Percentiles rank a stretch among this genome's conserved stretches.
These are phyloP conservation scores for Rhodotorula taiwanensis DNA, from an alignment of 768 basidiomycete species.

Conservation along the genomic window DNA sequence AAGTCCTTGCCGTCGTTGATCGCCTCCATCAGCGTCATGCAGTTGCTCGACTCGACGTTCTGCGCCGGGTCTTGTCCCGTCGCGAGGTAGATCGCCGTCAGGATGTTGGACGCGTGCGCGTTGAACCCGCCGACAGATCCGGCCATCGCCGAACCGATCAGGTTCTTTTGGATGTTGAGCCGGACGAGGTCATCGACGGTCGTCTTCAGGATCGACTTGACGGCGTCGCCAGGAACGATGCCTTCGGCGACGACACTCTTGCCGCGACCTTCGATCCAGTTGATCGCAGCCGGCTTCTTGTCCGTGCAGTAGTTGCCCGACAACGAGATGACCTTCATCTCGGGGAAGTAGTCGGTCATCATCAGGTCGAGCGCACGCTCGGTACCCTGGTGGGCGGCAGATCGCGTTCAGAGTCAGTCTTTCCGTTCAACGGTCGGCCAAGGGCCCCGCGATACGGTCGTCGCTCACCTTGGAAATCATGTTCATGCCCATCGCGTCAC, in stretches of 20 bases:
- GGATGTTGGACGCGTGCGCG: slow-evolving; percentile 94
- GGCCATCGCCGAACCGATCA: slow-evolving; percentile 96
- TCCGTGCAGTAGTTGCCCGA: slow-evolving; percentile 99
- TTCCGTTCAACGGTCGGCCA: neutral
- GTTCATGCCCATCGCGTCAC: slow-evolving; percentile 99
- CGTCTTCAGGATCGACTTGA: slow-evolving; percentile 88
- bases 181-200: slow-evolving; percentile 82
- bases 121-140: slow-evolving; percentile 97
- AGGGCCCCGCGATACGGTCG: no score
- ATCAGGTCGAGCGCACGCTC: slow-evolving; percentile 79
- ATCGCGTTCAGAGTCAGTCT: neutral
- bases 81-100: slow-evolving; percentile 90
- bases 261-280: slow-evolving; percentile 98
- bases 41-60: slow-evolving; percentile 96
- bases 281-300: slow-evolving; percentile 99
- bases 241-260: slow-evolving; percentile 98
- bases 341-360: slow-evolving; percentile 71
- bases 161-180: slow-evolving; percentile 92
- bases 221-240: slow-evolving; percentile 77
- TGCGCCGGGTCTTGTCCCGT: slow-evolving; percentile 99
- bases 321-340: slow-evolving; percentile 82
- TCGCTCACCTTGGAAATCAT: slow-evolving; percentile 86
- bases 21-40: slow-evolving; percentile 99
- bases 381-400: slow-evolving; percentile 53
- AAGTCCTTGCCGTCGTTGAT: slow-evolving; percentile 80